Evolutionary conservation across 2,329 filamentous ascomycete genomes (phyloP).

Genomic region (Curvularia eragrostidis): DNA sequence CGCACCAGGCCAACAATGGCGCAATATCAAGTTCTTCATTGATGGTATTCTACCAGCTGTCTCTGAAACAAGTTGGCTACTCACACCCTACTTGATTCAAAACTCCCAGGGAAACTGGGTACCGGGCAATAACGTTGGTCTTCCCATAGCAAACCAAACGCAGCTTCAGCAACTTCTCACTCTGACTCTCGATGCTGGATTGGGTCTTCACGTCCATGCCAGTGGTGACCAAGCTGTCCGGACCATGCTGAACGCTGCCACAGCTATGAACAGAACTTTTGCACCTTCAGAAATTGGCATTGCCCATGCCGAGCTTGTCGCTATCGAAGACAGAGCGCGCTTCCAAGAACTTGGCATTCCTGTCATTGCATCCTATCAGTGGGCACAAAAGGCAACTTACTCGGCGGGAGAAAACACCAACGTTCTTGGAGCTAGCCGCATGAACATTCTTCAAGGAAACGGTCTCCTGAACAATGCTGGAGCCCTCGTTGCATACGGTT

Average conservation of each 20-base stretch:
- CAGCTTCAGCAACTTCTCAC: slow-evolving; percentile 2
- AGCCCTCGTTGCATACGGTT: slow-evolving; percentile 7
- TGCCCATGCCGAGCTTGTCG: slow-evolving; percentile 1
- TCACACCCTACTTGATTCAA: slow-evolving; percentile 7
- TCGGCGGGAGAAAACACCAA: slow-evolving; percentile 1
- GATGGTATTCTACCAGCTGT: slow-evolving; percentile 4
- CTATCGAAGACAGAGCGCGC: slow-evolving; percentile 3
- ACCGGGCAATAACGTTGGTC: slow-evolving; percentile 6
- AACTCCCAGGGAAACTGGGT: slow-evolving; percentile 7
- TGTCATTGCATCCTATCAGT: slow-evolving; percentile 6
- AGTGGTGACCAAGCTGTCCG: slow-evolving; percentile 4
- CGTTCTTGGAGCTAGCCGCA: slow-evolving; percentile 1
- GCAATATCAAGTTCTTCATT: slow-evolving; percentile 8
- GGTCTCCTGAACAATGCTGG: slow-evolving; percentile 4
- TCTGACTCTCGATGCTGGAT: background rate
- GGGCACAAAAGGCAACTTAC: slow-evolving; percentile 4
- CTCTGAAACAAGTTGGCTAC: background rate
- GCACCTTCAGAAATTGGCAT: background rate
- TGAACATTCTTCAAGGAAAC: background rate
- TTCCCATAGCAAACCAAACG: slow-evolving; percentile 5
- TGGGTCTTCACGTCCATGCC: slow-evolving; percentile 7
- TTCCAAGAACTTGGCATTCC: slow-evolving; percentile 3
- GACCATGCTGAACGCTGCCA: slow-evolving; percentile 1
- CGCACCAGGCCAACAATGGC: slow-evolving; percentile 5
- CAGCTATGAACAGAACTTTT: slow-evolving; percentile 1